These are phyloP conservation scores for Ophiognomonia clavigignenti-juglandacearum DNA, from an alignment of 2,329 filamentous ascomycete species.

Conservation along the genomic window DNA sequence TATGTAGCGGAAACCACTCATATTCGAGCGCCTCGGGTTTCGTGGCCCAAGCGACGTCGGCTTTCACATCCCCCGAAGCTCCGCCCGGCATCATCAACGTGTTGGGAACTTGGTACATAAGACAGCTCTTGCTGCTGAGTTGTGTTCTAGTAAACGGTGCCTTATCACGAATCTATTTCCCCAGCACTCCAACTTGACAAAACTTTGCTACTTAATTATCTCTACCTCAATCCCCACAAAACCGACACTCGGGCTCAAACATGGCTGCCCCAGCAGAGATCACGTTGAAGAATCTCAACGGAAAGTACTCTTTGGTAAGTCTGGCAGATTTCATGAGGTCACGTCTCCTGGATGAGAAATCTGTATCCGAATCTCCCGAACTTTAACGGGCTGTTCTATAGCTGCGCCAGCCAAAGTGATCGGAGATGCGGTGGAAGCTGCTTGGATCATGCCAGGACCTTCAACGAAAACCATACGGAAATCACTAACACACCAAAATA, in stretches of 20 bases:
- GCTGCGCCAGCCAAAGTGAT: too few species aligned
- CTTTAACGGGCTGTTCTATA: too few species aligned
- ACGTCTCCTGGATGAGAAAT: too few species aligned
- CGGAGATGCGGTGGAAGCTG: too few species aligned
- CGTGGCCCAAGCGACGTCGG: constrained; percentile 2
- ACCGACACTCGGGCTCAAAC: background rate
- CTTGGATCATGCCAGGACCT: too few species aligned
- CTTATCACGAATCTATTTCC: too few species aligned
- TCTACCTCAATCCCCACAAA: background rate
- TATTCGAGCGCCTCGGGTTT: constrained; percentile 6
- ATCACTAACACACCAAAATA: background rate
- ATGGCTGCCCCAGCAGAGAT: constrained; percentile 8
- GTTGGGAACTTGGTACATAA: background rate
- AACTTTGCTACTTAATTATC: background rate
- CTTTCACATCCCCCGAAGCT: constrained; percentile 7
- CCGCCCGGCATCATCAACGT: background rate
- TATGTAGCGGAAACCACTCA: background rate
- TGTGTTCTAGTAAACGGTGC: too few species aligned
- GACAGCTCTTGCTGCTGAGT: too few species aligned
- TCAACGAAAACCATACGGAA: background rate
- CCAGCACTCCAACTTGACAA: too few species aligned
- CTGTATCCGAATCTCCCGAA: too few species aligned
- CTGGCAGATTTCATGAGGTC: too few species aligned
- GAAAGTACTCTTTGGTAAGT: constrained; percentile 10
- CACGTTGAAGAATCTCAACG: constrained; percentile 8